Percentiles rank a stretch among this genome's conserved stretches.
Evolutionary conservation across 2,329 filamentous ascomycete species (phyloP).

Genomic region (Apiospora phragmitis): DNA sequence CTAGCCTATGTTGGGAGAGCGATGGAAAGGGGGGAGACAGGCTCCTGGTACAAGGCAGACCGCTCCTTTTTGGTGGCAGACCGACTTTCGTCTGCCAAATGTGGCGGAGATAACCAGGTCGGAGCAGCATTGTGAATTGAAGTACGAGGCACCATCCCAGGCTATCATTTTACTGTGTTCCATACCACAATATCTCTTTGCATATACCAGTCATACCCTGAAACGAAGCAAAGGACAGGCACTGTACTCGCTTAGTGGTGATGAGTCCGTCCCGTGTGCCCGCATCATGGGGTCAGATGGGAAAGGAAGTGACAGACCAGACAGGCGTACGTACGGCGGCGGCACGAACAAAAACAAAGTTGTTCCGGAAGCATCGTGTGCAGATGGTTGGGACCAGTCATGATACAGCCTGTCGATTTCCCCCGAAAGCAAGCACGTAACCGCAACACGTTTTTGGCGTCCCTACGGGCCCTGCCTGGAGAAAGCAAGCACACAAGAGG

Average conservation of each 20-base stretch:
- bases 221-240: neutral
- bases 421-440: neutral
- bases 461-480: neutral
- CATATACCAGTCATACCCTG: neutral
- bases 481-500: neutral
- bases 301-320: neutral
- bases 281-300: neutral
- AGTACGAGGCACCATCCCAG: neutral
- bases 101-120: neutral
- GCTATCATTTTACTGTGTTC: neutral
- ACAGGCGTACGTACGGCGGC: neutral
- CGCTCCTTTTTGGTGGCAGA: slow-evolving; percentile 4
- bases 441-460: neutral
- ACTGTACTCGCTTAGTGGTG: neutral
- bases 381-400: neutral
- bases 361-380: neutral
- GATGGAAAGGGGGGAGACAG: neutral
- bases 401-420: neutral
- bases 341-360: neutral
- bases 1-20: neutral
- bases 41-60: neutral
- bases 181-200: neutral
- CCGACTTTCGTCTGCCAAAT: neutral
- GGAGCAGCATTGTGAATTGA: neutral
- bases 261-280: neutral